Evolutionary conservation across 768 basidiomycete species (phyloP), one percentile per base, ranked within the genome.

Genomic region (Termitomyces heimii): DNA sequence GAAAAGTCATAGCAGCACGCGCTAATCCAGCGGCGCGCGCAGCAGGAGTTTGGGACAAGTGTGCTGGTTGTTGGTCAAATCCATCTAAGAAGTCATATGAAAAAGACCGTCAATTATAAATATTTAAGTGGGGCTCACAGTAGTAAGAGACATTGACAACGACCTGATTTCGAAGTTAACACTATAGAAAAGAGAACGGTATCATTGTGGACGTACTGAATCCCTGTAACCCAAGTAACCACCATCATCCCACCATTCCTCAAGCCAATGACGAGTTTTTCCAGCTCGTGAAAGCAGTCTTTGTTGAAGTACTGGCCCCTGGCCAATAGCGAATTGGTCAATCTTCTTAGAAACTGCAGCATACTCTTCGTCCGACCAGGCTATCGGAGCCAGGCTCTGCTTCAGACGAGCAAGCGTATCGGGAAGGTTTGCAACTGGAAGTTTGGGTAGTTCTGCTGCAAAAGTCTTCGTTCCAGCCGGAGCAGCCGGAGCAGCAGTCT

Each of bases 111-210:
- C n/a, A 9, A 28, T 26, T 13, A 31, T 2, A 43, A 5, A 37
- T 22, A 34, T 42, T 31, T 16, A 16, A n/a, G 53, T 37, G 18
- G 26, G 26, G 61, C 81, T 54, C 69, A 88, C 94, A 97, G 63
- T 92, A 97, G 71, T 97, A 96, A n/a, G 91, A 94, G 12, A 95
- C 92, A 63, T 95, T 92, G 40, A 95, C 79, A 1, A 95, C 85
- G 55, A 94, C 86, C 86, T 79, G 58, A 14, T 34, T 26, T 50
- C 12, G 4, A 39, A 31, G 16, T 47, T 28, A 53, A 16, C 32
- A 26, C 4, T 5, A 10, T 20, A 18, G 1, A 9, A 10, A 20
- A 26, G n/a, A 34, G 10, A 54, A n/a, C 3, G 20, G 18, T 57
- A 2, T 47, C 37, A 0, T 3, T 20, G 51, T 51, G 26, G 24